Evolutionary conservation across 176 grass and related monocot genomes (phyloP), one percentile per base, ranked within the genome.

Genomic region (Zoysia pacifica): DNA sequence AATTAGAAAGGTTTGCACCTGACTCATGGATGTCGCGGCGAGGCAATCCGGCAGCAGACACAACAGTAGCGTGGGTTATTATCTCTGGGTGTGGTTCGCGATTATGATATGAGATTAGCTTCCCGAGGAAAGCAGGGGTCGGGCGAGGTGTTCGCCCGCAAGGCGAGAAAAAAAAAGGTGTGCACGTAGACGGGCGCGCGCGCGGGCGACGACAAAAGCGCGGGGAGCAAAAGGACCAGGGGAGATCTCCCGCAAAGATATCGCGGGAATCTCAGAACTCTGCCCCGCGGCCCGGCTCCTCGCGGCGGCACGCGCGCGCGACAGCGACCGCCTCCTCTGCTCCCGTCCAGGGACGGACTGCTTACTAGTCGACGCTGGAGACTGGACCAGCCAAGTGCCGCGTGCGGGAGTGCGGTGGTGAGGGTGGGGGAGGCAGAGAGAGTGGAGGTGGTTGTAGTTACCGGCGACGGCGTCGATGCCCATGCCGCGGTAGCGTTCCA

Each of bases 401-500:
- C 3, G 18, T 6, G 16, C 16, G 4, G 56, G n/a, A 8, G 7
- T 3, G 20, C 8, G 3, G 6, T 9, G 20, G 1, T 40, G 4
- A 4, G 6, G 11, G 73, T 2, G 19, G 43, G 19, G 20, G 1
- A 6, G 19, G 1, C 6, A 2, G 1, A 1, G 40, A 0, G 11
- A 9, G 13, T 45, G 0, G 4, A 1, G 2, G 60, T 1, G n/a
- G 1, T 0, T 10, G 43, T 44, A 16, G 0, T 81, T 91, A 97
- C 95, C 95, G 10, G 95, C 95, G 64, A 97, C 95, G 78, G 90
- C 90, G 61, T 76, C 50, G 90, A 97, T 93, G 73, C 4, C 40
- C 89, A 83, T 94, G 74, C 82, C 85, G 54, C 81, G 83, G 81
- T 97, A 97, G 77, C 89, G 91, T 73, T 97, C 92, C 11, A 97